A percentile compares a stretch with the other conserved stretches of the same genome.
phyloP scores from a whole-genome alignment of 2,329 filamentous ascomycete species.

The Colletotrichum endophyticum region DNA sequence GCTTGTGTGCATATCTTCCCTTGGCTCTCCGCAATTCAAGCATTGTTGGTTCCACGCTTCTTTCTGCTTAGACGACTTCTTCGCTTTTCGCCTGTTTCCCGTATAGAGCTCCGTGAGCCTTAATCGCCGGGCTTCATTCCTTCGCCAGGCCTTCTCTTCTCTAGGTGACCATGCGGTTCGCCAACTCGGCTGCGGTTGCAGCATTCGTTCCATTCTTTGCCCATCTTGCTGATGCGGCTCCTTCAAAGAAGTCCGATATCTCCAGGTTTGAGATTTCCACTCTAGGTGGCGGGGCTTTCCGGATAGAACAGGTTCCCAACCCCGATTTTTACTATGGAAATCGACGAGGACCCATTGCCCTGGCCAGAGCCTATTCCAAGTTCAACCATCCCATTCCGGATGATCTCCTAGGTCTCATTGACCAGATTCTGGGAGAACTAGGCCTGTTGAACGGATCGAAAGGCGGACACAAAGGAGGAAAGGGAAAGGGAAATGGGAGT shows the following conservation, averaged over 20 bases:
- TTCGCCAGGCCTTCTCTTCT: slow-evolving; percentile 11
- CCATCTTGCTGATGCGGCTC: slow-evolving; percentile 31
- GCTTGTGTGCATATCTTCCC: slow-evolving; percentile 19
- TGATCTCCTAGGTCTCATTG: slow-evolving; percentile 35
- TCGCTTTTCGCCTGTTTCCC: neutral
- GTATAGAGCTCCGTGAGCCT: slow-evolving; percentile 16
- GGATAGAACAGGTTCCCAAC: slow-evolving; percentile 43
- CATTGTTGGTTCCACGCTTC: neutral
- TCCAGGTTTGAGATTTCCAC: slow-evolving; percentile 34
- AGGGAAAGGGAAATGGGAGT: neutral
- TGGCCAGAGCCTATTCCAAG: slow-evolving; percentile 44
- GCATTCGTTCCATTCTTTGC: slow-evolving; percentile 25
- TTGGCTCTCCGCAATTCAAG: neutral
- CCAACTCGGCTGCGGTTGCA: slow-evolving; percentile 34
- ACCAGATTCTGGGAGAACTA: slow-evolving; percentile 36
- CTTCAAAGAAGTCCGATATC: slow-evolving; percentile 25
- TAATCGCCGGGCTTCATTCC: slow-evolving; percentile 20
- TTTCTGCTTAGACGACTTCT: neutral
- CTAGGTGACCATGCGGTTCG: slow-evolving; percentile 35
- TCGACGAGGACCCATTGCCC: slow-evolving; percentile 40
- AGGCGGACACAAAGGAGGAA: neutral
- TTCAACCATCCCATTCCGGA: slow-evolving; percentile 38
- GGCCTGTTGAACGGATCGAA: slow-evolving; percentile 26
- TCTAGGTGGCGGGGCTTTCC: slow-evolving; percentile 43
- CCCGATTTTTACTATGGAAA: slow-evolving; percentile 33